phyloP scores from a whole-genome alignment of 352 stramenopile genomes.

The Globisporangium uncinulatum region DNA sequence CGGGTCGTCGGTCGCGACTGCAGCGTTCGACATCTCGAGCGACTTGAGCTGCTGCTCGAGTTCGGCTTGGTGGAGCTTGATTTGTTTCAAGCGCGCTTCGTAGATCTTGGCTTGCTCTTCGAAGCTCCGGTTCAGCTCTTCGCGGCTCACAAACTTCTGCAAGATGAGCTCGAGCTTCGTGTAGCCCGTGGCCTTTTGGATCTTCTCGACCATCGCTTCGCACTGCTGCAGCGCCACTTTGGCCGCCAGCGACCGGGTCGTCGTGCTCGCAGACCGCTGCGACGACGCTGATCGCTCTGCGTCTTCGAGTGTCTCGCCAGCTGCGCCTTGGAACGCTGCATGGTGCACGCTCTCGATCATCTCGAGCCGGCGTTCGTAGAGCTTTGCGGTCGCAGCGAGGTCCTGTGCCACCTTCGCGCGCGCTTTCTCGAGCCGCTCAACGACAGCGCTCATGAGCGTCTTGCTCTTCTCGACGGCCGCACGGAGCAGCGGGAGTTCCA shows the following conservation, averaged over 20 bases:
- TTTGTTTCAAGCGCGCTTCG: slow-evolving; percentile 72
- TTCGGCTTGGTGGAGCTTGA: slow-evolving; percentile 64
- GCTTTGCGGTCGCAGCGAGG: slow-evolving; percentile 53
- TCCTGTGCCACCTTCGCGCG: slow-evolving; percentile 63
- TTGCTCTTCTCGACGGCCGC: slow-evolving; percentile 55
- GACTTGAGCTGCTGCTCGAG: slow-evolving; percentile 64
- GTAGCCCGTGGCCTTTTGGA: slow-evolving; percentile 75
- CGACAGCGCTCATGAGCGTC: slow-evolving; percentile 48
- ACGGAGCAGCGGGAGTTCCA: slow-evolving; percentile 51
- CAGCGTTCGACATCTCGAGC: slow-evolving; percentile 59
- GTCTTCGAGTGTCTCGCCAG: slow-evolving; percentile 17
- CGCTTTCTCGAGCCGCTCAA: slow-evolving; percentile 59
- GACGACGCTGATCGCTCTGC: slow-evolving; percentile 15
- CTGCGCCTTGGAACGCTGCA: slow-evolving; percentile 11
- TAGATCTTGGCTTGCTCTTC: slow-evolving; percentile 82
- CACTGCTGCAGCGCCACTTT: slow-evolving; percentile 78
- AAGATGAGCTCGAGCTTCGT: slow-evolving; percentile 74
- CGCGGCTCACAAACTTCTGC: slow-evolving; percentile 71
- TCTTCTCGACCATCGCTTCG: slow-evolving; percentile 79
- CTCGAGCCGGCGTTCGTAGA: slow-evolving; percentile 62
- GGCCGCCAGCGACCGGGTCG: slow-evolving; percentile 49
- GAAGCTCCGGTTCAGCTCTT: slow-evolving; percentile 76
- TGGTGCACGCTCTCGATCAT: slow-evolving; percentile 66
- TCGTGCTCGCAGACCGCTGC: slow-evolving; percentile 26
- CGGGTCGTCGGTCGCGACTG: slow-evolving; percentile 46